A percentile compares a stretch with the other conserved stretches of the same genome.
These are phyloP conservation scores for Xylaria flabelliformis DNA, from an alignment of 495 filamentous ascomycete genomes.

Conservation along the genomic window DNA sequence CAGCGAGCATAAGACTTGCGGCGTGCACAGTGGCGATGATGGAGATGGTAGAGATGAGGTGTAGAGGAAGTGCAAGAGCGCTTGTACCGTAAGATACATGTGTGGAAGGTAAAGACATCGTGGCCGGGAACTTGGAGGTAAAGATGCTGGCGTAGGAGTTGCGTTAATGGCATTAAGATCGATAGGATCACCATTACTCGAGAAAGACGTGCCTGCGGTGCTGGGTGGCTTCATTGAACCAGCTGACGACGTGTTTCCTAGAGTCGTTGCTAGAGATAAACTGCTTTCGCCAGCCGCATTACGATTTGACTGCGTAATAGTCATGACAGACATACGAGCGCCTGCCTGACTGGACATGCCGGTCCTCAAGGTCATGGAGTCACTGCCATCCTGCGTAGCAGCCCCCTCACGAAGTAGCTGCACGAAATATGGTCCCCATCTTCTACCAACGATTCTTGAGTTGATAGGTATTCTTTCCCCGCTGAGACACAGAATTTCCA, in stretches of 20 bases:
- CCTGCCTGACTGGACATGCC: conserved; percentile 50
- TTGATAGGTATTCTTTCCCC: conserved; percentile 94
- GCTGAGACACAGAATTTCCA: conserved; percentile 90
- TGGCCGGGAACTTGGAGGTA: conserved; percentile 75
- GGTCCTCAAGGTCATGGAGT: conserved; percentile 53
- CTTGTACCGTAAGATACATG: conserved; percentile 83
- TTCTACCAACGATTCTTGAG: conserved; percentile 80
- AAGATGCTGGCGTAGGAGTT: conserved; percentile 55
- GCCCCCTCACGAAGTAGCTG: conserved; percentile 82
- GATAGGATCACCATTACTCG: conserved; percentile 39
- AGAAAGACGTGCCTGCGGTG: conserved; percentile 44
- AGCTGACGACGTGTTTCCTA: conserved; percentile 56
- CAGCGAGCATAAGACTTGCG: conserved; percentile 93
- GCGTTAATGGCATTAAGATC: conserved; percentile 52
- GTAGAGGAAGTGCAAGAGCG: conserved; percentile 90
- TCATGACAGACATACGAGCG: conserved; percentile 78
- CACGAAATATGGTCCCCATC: conserved; percentile 96
- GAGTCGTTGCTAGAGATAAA: conserved; percentile 65
- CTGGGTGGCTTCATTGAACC: conserved; percentile 51
- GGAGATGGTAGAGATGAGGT: conserved; percentile 83
- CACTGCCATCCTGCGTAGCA: conserved; percentile 61
- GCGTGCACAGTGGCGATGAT: conserved; percentile 81
- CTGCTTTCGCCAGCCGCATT: conserved; percentile 55
- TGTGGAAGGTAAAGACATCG: conserved; percentile 92
- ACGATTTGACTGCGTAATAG: conserved; percentile 77